These are phyloP conservation scores for Kodamaea alishanica DNA, from an alignment of 1,139 yeast species.

Conservation along the genomic window DNA sequence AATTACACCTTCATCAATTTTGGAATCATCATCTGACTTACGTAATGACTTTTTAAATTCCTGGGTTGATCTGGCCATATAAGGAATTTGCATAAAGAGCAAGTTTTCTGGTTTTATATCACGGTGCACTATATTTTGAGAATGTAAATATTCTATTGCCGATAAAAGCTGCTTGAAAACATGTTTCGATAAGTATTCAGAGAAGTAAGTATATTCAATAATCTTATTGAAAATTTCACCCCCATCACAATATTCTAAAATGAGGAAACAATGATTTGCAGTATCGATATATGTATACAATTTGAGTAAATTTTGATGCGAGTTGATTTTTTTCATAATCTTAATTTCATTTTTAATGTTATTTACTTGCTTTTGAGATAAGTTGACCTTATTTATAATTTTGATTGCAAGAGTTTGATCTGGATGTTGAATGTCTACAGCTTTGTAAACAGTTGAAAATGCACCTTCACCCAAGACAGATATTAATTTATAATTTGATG, in stretches of 20 bases:
- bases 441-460: conserved; percentile 81
- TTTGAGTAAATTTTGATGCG: conserved; percentile 68
- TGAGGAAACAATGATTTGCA: conserved; percentile 64
- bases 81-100: conserved; percentile 51
- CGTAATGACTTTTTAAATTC: conserved; percentile 45
- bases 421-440: conserved; percentile 42
- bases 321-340: conserved; percentile 67
- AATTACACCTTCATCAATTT: conserved; percentile 85
- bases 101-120: conserved; percentile 95
- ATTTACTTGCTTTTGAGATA: conserved; percentile 46
- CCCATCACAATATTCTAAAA: conserved; percentile 83
- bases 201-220: conserved; percentile 84
- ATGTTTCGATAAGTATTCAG: conserved; percentile 82
- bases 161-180: conserved; percentile 80
- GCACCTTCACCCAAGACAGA: conserved; percentile 76
- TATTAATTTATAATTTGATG: conserved; percentile 18
- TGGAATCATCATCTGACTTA: conserved; percentile 70
- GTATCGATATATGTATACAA: conserved; percentile 61
- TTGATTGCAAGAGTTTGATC: conserved; percentile 72
- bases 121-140: conserved; percentile 85
- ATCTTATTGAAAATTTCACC: conserved; percentile 95
- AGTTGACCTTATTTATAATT: conserved; percentile 68
- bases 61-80: conserved; percentile 42
- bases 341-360: conserved; percentile 79
- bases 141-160: conserved; percentile 79